Evolutionary conservation across 2,329 filamentous ascomycete genomes (phyloP).

Genomic region (Hypoxylon sp.): DNA sequence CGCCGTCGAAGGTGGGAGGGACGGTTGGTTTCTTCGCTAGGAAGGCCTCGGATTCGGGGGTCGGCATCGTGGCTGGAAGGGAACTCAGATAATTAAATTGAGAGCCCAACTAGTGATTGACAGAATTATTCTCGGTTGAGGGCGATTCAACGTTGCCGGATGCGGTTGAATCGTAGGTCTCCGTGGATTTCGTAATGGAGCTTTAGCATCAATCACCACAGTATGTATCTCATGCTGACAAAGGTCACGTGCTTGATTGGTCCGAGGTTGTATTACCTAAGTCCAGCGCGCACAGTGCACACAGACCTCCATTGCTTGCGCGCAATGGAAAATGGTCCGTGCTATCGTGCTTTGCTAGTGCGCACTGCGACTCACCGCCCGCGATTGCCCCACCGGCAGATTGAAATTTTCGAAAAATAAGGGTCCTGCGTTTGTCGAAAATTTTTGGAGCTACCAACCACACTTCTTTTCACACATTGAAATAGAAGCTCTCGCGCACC

Average conservation of each 20-base stretch:
- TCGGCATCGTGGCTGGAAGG: constrained; percentile 74
- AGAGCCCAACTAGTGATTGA: neutral
- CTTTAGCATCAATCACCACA: constrained; percentile 21
- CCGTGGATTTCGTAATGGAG: constrained; percentile 33
- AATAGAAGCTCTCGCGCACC: constrained; percentile 34
- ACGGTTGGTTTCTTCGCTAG: constrained; percentile 88
- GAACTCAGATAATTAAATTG: constrained; percentile 20
- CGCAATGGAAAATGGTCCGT: constrained; percentile 16
- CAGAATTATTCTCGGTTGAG: constrained; percentile 1
- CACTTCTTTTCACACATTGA: constrained; percentile 25
- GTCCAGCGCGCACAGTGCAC: constrained; percentile 8
- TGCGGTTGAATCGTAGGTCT: constrained; percentile 25
- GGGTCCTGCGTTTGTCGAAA: constrained; percentile 33
- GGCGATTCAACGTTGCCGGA: constrained; percentile 14
- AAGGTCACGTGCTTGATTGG: constrained; percentile 29
- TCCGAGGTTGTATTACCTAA: neutral
- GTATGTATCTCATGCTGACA: constrained; percentile 1
- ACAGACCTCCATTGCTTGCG: too few species aligned
- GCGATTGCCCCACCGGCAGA: constrained; percentile 49
- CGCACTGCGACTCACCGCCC: constrained; percentile 50
- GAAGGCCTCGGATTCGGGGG: constrained; percentile 85
- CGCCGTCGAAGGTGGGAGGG: constrained; percentile 85
- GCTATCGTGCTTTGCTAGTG: constrained; percentile 30
- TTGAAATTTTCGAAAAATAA: constrained; percentile 46
- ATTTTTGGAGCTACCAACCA: constrained; percentile 42